Evolutionary conservation across 164 flowering plant species (phyloP), one percentile per base, ranked within the genome.

Genomic region (Liquidambar formosana): DNA sequence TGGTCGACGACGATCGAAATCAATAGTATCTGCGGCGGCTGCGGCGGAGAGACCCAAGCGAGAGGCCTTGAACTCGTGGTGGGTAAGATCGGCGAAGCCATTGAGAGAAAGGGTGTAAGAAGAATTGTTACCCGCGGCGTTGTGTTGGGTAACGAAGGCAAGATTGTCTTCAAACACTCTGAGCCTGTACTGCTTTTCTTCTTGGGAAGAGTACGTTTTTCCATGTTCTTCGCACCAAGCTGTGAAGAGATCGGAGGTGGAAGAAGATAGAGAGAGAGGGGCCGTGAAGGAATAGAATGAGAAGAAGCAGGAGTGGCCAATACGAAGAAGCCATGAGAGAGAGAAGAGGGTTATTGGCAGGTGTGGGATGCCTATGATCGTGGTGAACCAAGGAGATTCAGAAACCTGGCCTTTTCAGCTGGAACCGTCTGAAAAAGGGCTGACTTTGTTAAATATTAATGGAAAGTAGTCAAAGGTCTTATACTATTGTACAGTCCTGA

Each of bases 51-150:
- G 77, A 33, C 97, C 99, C 61, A 95, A 72, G 13, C 82, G 80
- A 47, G 86, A 71, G 33, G 84, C 67, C 82, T 77, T 88, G 81
- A 95, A 95, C 76, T 95, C 97, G 38, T 87, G 86, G 76, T 82
- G 86, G 58, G 94, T 88, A 57, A 95, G 87, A 78, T 95, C 99
- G 63, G 99, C 93, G 69, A 85, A 95, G 62, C 80, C 83, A 68
- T 95, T 95, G 61, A 92, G 87, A 41, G 85, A 76, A 38, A 95
- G 86, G 52, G 88, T 73, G 54, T 83, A 89, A 23, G 88, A 77
- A 47, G 88, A 85, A 75, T 81, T n/a, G n/a, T n/a, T 84, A 5
- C 27, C 77, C 64, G 57, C 14, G 16, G 52, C 45, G 73, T 91
- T 91, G 71, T 95, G 99, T 0, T 73, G 67, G 56, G 65, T 67